phyloP scores from a whole-genome alignment of 176 grass and related monocot genomes.

The Poa annua region DNA sequence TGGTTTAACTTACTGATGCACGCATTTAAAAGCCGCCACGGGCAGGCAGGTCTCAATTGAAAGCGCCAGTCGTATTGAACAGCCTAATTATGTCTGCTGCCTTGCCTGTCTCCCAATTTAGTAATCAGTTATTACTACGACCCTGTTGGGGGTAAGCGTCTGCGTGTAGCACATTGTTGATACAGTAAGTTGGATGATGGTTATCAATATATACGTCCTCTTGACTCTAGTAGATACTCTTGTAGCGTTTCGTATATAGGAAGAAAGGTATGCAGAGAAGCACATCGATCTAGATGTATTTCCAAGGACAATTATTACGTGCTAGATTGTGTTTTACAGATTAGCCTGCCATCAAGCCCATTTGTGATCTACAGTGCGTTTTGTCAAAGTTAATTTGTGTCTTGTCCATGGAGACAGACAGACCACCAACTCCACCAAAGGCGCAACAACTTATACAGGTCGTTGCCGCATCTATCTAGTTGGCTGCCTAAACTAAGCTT shows the following conservation, averaged over 20 bases:
- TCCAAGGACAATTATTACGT: too few species aligned
- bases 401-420: neutral
- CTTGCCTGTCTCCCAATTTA: neutral
- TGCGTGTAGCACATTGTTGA: neutral
- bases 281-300: too few species aligned
- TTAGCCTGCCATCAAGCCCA: neutral
- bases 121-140: neutral
- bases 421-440: neutral
- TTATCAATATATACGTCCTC: neutral
- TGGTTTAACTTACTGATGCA: neutral
- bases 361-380: too few species aligned
- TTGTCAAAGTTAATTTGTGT: neutral
- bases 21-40: constrained; percentile 47
- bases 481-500: neutral
- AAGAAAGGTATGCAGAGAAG: too few species aligned
- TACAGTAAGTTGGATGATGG: neutral
- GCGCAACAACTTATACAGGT: neutral
- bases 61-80: neutral
- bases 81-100: neutral
- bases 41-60: constrained; percentile 48
- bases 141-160: neutral
- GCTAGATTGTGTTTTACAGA: too few species aligned
- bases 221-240: too few species aligned
- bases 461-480: neutral
- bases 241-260: too few species aligned